Conservation (phyloP, 768 basidiomycete genomes). For the Boletus speciosus region DNA sequence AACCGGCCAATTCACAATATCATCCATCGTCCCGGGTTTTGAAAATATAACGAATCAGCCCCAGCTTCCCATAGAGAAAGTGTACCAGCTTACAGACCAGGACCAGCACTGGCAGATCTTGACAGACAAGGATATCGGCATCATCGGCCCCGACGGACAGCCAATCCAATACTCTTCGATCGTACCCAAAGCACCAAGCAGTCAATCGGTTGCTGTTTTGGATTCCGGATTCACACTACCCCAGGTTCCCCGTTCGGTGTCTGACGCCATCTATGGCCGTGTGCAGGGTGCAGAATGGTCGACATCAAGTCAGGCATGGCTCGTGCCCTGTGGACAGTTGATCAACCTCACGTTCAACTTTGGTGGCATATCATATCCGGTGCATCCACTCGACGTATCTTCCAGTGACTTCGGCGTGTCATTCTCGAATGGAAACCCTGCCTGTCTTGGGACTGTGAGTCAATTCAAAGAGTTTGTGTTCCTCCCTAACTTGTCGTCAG, state of each 20-base stretch:
- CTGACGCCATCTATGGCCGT: constrained; percentile 78
- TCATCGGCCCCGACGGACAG: constrained; percentile 75
- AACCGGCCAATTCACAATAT: constrained; percentile 67
- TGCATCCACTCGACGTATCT: constrained; percentile 71
- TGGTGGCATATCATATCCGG: constrained; percentile 61
- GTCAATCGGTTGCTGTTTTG: constrained; percentile 67
- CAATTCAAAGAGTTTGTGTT: neutral
- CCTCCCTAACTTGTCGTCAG: constrained; percentile 32
- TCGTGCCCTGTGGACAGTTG: constrained; percentile 69
- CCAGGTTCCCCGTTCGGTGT: constrained; percentile 70
- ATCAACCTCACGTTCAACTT: constrained; percentile 71
- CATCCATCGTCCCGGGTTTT: constrained; percentile 59
- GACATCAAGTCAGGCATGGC: constrained; percentile 55
- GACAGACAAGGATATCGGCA: constrained; percentile 59
- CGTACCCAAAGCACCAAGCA: constrained; percentile 61
- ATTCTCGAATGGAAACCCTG: constrained; percentile 44
- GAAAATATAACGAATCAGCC: constrained; percentile 60
- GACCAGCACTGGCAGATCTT: constrained; percentile 83
- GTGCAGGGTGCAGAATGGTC: constrained; percentile 72
- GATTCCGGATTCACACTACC: constrained; percentile 72
- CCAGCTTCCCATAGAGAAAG: constrained; percentile 61
- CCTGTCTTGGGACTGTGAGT: constrained; percentile 69
- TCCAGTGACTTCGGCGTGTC: constrained; percentile 52
- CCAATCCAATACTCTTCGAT: constrained; percentile 59
- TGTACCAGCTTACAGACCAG: constrained; percentile 53